Evolutionary conservation across 148 eudicot genomes (phyloP), one percentile per base, ranked within the genome.

Genomic region (Rhododendron henanense): DNA sequence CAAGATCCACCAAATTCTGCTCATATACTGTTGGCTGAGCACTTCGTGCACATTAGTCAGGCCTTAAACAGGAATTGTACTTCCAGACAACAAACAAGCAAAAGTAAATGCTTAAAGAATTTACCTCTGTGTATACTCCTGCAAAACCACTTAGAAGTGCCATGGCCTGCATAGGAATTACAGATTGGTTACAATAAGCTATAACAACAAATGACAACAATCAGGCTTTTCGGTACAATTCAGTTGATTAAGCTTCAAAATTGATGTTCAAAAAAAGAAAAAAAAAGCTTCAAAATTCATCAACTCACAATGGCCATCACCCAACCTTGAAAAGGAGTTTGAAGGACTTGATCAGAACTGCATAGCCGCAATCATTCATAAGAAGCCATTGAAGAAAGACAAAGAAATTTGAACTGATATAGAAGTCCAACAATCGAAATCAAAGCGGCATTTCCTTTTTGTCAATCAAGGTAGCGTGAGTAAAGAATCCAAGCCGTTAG

Each of bases 81-180:
- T 63, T 44, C 83, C 71, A 63, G 59, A 48, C 15, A 51, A 77
- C 71, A 67, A 82, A 84, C 81, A 19, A 65, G 75, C 35, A 79
- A 84, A 50, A 6, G 44, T 51, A 53, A 25, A 69, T 25, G 79
- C 78, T 67, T 53, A 80, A 86, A 35, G 81, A 83, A 85, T 88
- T 82, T 86, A 97, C 99, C 98, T 97, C 99, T 8, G 99, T 97
- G 90, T 97, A 97, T 13, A 97, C 99, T 76, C 99, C 99, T 78
- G 99, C 99, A 89, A 97, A 97, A 85, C 99, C 99, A 90, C 99
- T 97, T 44, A 97, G 89, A 91, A 95, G 98, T 85, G 99, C 98
- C 99, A 97, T 97, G 67, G 94, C 86, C 99, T 97, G 94, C 85
- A 90, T 84, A 67, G 2, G 33, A 87, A 88, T 78, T 79, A 57